Conservation (phyloP, 306 rosid genomes). For the Citrullus amarus region DNA sequence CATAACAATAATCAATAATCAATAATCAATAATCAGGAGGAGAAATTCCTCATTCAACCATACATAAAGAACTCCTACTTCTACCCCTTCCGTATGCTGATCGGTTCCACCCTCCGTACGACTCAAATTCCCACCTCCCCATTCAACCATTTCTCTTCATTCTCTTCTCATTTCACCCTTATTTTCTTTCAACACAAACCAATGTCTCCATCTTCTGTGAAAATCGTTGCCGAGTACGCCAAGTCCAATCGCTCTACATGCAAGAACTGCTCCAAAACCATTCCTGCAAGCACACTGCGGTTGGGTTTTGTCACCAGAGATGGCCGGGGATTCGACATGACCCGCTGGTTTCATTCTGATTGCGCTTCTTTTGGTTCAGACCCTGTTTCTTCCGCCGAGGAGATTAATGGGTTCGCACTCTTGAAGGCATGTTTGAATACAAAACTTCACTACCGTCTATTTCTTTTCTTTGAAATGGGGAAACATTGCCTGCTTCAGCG, state of each 20-base stretch:
- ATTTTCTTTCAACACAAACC: not conserved
- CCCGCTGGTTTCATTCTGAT: constrained; percentile 55
- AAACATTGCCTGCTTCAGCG: not conserved
- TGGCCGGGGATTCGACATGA: constrained; percentile 22
- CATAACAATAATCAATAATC: too few relatives aligned
- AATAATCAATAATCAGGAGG: too few relatives aligned
- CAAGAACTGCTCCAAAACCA: constrained; percentile 42
- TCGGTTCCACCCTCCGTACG: not conserved
- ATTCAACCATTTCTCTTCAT: not conserved
- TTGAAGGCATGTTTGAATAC: constrained; percentile 28
- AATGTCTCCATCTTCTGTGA: constrained; percentile 27
- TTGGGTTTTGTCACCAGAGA: constrained; percentile 38
- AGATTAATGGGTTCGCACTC: constrained; percentile 40
- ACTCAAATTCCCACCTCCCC: not conserved
- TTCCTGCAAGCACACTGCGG: constrained; percentile 30
- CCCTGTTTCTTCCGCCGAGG: constrained; percentile 17
- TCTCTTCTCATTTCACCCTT: not conserved
- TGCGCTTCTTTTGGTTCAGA: constrained; percentile 35
- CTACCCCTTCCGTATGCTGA: not conserved
- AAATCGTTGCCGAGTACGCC: constrained; percentile 42
- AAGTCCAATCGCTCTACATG: constrained; percentile 49
- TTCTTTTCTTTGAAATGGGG: not conserved
- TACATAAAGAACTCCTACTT: too few relatives aligned
- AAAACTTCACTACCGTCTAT: not conserved
- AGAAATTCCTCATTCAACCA: too few relatives aligned